Percentiles rank a stretch among this genome's conserved stretches.
Conservation (phyloP, 1,284 basidiomycete genomes). For the Mycena citricolor region DNA sequence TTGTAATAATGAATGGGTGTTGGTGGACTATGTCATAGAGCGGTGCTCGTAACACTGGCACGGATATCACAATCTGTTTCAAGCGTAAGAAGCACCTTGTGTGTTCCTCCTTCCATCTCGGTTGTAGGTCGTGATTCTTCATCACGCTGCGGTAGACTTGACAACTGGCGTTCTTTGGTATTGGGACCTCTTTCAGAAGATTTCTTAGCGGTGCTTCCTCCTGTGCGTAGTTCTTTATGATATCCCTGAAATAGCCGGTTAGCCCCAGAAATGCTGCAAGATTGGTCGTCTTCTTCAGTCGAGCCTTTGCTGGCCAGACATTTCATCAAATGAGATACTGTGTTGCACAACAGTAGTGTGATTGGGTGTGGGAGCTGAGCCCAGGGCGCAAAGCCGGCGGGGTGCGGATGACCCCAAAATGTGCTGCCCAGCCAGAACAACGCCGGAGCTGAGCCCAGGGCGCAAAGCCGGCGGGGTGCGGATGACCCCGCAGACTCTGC, state of each 20-base stretch:
- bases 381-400: no score
- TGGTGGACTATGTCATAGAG: conserved; percentile 26
- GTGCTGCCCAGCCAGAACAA: no score
- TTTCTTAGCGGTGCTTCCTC: conserved; percentile 32
- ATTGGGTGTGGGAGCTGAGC: no score
- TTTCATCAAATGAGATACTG: no score
- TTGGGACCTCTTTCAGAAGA: conserved; percentile 18
- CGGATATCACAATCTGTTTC: conserved; percentile 28
- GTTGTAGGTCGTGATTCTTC: conserved; percentile 22
- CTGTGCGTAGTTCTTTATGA: conserved; percentile 32
- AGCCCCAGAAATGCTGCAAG: conserved; percentile 27
- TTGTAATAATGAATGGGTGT: conserved; percentile 34
- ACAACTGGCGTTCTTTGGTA: not conserved
- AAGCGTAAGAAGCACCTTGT: conserved; percentile 30
- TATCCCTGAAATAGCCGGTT: conserved; percentile 27
- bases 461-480: no score
- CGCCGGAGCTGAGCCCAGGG: no score
- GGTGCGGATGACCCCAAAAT: no score
- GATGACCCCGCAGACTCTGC: no score
- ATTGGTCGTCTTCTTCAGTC: no score
- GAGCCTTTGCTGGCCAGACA: no score
- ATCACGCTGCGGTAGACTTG: conserved; percentile 27
- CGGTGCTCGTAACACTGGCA: conserved; percentile 31
- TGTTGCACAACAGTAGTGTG: no score
- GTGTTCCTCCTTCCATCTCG: conserved; percentile 29